Evolutionary conservation across 2,329 filamentous ascomycete species (phyloP).

Genomic region (Macrophomina tecta): DNA sequence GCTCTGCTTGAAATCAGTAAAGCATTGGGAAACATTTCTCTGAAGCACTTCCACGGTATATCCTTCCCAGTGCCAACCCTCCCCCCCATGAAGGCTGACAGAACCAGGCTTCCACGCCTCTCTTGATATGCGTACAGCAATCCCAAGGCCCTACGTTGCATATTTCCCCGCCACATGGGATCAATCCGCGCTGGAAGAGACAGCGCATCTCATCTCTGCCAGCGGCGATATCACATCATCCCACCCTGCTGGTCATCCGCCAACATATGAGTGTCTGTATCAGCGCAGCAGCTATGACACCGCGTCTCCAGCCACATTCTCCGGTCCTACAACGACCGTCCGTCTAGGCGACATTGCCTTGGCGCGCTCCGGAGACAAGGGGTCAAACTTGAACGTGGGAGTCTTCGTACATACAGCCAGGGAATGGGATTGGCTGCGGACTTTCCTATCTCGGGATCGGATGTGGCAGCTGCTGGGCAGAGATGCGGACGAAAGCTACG

Average conservation of each 20-base stretch:
- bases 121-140: constrained; percentile 38
- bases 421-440: constrained; percentile 52
- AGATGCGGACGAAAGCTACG: constrained; percentile 50
- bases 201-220: constrained; percentile 36
- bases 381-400: constrained; percentile 8
- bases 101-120: constrained; percentile 35
- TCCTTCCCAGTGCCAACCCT: too few relatives aligned
- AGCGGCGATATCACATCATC: constrained; percentile 31
- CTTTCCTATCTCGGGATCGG: constrained; percentile 41
- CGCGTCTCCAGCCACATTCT: constrained; percentile 32
- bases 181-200: constrained; percentile 37
- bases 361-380: constrained; percentile 51
- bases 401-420: constrained; percentile 48
- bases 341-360: constrained; percentile 53
- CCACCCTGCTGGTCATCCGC: constrained; percentile 9
- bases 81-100: background rate
- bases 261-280: constrained; percentile 28
- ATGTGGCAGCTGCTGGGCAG: constrained; percentile 51
- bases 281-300: constrained; percentile 39
- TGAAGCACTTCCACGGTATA: constrained; percentile 20
- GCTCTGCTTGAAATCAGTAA: constrained; percentile 32
- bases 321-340: constrained; percentile 36
- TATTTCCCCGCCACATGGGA: constrained; percentile 40
- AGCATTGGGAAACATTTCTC: constrained; percentile 1
- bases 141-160: constrained; percentile 41